Base-by-base conservation (phyloP, 768 basidiomycete species). In the Mycena alexandri region DNA sequence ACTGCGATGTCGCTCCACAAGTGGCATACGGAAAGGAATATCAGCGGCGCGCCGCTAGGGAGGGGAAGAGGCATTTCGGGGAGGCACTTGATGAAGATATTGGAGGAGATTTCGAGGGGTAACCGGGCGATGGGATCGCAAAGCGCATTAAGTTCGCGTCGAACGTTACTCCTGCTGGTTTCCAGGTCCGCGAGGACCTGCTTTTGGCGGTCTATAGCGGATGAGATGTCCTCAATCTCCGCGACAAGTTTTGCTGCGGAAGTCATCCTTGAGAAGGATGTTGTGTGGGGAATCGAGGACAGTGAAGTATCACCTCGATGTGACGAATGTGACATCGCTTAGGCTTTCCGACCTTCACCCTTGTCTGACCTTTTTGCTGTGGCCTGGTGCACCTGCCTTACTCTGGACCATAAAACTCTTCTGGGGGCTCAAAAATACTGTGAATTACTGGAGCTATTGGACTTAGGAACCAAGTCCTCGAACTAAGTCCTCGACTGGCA, bases 21-120 rank as follows among this genome's bases (percentile, higher is more conserved):
- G 21, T 34, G 43, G 56, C 43, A 46, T 29, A 58, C 29, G 11
- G n/a, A 5, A 24, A 58, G 56, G 29, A 58, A 47, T 29, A 46
- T 14, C 17, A 46, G 29, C 6, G 56, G 56, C 2, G 56, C 25
- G 17, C 10, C 17, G 43, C 14, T 14, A 4, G 24, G 25, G n/a
- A 44, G 4, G 6, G 25, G 22, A 10, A 5, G 38, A 36, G 38
- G 22, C 2, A 14, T 3, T 2, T 12, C 12, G 25, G 43, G 29
- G 17, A 43, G 25, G 24, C 22, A 29, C 7, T 22, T 25, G 1
- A 46, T 11, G 42, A 58, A 46, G 16, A 58, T 58, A 5, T 58
- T 16, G 16, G 56, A 46, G 5, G 42, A 21, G 3, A 58, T 58
- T 33, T 58, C 56, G 19, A 58, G 19, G 1, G 56, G 56, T 5